Evolutionary conservation across 306 rosid genomes (phyloP), one percentile per base, ranked within the genome.

Genomic region (Malus sylvestris): DNA sequence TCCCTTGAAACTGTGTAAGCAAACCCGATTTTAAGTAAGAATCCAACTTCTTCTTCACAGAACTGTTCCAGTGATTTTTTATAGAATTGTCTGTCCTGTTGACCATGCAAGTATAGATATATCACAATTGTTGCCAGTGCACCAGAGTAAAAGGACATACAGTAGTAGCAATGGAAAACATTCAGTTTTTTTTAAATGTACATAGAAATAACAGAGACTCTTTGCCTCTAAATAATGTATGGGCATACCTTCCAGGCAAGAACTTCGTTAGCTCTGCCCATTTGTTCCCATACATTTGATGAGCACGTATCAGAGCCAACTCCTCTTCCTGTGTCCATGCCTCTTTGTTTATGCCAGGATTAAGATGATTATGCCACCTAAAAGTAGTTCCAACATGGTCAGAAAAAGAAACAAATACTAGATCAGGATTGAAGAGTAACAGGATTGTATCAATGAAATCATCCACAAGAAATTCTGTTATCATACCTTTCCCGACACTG

Each of bases 291-390:
- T 88, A 87, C 38, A 91, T 83, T 70, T 91, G 93, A 91, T 96
- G 99, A 51, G 98, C 99, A 46, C 90, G 97, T 70, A 96, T 89
- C 68, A 96, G 82, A 83, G 97, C 96, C 73, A 96, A 73, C 86
- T 96, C 99, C 81, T 96, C 99, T 59, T 96, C 99, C 81, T 89
- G 93, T 6, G 98, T 93, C 99, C 99, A 96, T 82, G 99, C 98
- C 77, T 96, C 97, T 86, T 91, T 92, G 84, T 96, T 96, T 88
- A 96, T 96, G 62, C 88, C 72, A 75, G 99, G 99, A 85, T 96
- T 96, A 74, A 96, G 96, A 84, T 96, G 99, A 89, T 96, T 96
- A 74, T 96, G 99, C 99, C 99, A 96, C 93, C 99, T 96, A 74
- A 63, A 77, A 69, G 65, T 70, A 57, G 77, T 78, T 44, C 64